Evolutionary conservation across 331 rosid species (phyloP).

Genomic region (Prunus yedoensis): DNA sequence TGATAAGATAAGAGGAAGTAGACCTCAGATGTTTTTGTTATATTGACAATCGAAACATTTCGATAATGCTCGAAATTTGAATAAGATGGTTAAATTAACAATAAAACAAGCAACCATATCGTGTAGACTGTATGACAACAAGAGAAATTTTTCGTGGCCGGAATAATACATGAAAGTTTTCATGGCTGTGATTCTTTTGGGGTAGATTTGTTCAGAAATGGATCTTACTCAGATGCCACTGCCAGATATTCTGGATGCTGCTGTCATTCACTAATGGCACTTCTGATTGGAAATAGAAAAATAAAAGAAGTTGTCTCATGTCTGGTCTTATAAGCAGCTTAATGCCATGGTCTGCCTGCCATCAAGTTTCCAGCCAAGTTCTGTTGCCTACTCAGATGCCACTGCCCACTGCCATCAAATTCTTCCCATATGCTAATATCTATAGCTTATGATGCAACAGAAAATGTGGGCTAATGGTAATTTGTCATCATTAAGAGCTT

Average conservation of each 20-base stretch:
- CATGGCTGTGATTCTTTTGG: background rate
- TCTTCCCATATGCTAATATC: background rate
- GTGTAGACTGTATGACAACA: background rate
- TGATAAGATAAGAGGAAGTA: background rate
- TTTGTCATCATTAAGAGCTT: background rate
- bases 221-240: conserved; percentile 23
- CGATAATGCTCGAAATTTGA: too few relatives aligned
- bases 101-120: too few relatives aligned
- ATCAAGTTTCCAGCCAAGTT: background rate
- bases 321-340: conserved; percentile 2
- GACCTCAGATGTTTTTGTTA: too few relatives aligned
- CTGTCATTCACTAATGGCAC: background rate
- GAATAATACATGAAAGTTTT: background rate
- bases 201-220: background rate
- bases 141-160: background rate
- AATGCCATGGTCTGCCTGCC: conserved; percentile 4
- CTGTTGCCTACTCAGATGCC: conserved; percentile 19
- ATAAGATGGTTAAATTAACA: too few relatives aligned
- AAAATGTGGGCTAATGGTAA: too few relatives aligned
- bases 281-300: background rate
- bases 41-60: too few relatives aligned
- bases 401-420: background rate
- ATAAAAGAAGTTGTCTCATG: background rate
- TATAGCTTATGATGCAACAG: too few relatives aligned
- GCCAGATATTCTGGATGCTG: conserved; percentile 2